Evolutionary conservation across 768 basidiomycete genomes (phyloP), one percentile per base, ranked within the genome.

Genomic region (Leucosporidium creatinivorum): DNA sequence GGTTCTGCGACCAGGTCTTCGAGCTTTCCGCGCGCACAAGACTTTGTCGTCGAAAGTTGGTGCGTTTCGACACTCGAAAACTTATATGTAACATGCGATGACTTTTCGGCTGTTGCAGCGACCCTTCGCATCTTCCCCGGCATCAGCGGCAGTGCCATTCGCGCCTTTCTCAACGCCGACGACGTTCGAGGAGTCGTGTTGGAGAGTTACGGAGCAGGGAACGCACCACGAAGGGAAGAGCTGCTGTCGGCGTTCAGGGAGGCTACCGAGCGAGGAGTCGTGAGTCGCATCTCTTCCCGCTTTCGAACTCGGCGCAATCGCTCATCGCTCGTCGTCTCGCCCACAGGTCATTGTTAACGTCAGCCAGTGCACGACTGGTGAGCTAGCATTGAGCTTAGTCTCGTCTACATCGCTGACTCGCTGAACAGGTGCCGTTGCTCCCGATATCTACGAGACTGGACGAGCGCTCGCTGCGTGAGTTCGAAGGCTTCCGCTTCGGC

Each of bases 161-260:
- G 81, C 23, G 86, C 88, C 4, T 93, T 93, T 76, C 83, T 91
- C 21, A 82, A 81, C 58, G 85, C 87, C 5, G 63, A 54, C 18
- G 61, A 68, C 30, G 62, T 74, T 12, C 84, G 83, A 36, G 93
- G 92, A 5, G 87, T 93, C 3, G 87, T 97, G 15, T 81, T 97
- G 2, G 90, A 94, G 76, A 91, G 89, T 3, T 97, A 90, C 77
- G 93, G 93, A 10, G 86, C 91, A 1, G 93, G 93, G 0, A 97
- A 97, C 78, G 90, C 91, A 15, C 92, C 93, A 0, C 87, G 91
- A 73, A 83, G 89, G 18, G 67, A 82, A 58, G 91, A 92, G 71
- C 79, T 96, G 25, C 83, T 89, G 76, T 77, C 82, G n/a, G 87
- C 85, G 1, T 81, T 96, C 65, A 86, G 85, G 70, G 86, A 88